Evolutionary conservation across 78 protist species (phyloP).

Genomic region (Carpediemonas membranifera): DNA sequence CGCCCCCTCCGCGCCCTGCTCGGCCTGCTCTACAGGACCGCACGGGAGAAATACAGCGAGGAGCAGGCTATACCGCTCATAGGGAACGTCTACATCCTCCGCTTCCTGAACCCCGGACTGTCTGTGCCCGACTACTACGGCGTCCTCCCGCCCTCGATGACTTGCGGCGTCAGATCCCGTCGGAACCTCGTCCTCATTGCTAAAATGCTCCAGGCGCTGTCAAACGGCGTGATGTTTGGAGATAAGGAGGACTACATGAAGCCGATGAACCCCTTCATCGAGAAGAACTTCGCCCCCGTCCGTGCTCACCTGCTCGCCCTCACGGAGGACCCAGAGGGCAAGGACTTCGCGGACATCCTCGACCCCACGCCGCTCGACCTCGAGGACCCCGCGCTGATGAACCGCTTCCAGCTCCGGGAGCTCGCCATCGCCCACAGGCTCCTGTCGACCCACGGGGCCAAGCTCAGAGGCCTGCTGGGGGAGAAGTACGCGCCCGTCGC

Average conservation of each 20-base stretch:
- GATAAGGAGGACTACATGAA: constrained; percentile 33
- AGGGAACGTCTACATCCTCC: background rate
- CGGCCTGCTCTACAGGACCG: no score
- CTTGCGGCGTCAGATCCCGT: background rate
- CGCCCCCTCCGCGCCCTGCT: no score
- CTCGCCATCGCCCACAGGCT: background rate
- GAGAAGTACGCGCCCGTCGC: background rate
- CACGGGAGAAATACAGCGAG: no score
- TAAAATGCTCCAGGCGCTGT: constrained; percentile 16
- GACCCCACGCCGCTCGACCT: no score
- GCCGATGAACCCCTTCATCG: constrained; percentile 26
- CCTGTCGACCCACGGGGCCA: background rate
- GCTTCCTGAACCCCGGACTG: background rate
- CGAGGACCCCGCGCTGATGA: background rate
- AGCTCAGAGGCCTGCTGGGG: background rate
- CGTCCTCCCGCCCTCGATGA: background rate
- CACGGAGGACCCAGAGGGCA: no score
- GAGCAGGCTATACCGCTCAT: no score
- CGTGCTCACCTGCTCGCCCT: no score
- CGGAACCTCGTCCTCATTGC: background rate
- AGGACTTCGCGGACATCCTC: no score
- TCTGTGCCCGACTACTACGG: background rate
- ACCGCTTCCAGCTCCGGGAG: background rate
- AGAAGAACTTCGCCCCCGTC: no score
- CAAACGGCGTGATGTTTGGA: constrained; percentile 38